Evolutionary conservation across 495 filamentous ascomycete genomes (phyloP), one percentile per base, ranked within the genome.

Genomic region (Neurospora sp.): DNA sequence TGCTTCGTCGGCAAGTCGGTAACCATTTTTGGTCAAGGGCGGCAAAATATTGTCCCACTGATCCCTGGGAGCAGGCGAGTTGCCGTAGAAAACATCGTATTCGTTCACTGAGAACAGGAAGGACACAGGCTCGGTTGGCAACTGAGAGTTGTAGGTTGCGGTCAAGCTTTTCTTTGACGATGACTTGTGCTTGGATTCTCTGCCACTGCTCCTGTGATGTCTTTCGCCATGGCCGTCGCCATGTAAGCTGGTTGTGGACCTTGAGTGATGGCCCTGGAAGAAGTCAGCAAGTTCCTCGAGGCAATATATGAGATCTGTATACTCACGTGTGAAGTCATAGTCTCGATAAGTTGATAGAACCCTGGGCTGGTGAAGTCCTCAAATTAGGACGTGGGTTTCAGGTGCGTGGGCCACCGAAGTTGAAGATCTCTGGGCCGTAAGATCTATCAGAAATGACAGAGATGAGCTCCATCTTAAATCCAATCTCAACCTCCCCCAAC

Each of bases 61-160:
- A 27, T 27, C 22, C 22, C 22, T 27, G 22, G 22, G 22, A 27
- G 22, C 22, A 27, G 22, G 22, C 22, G 22, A 27, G 22, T 27
- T 27, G 22, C 22, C 22, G 22, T 27, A 27, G 22, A 27, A 27
- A 27, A 27, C 22, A 27, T 27, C 1, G 1, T 27, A 27, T 27
- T 81, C 76, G 68, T 81, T 83, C 22, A 83, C 77, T 1, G 81
- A 71, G 35, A 83, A 83, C 1, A 83, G 74, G 69, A 83, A 83
- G 3, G 65, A 65, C 9, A 40, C 14, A 0, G 70, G 44, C 6
- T 31, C 44, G 14, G 20, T 22, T 22, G 20, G 20, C 20, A 22
- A 22, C 20, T 22, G 20, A 22, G 20, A 22, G 20, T 22, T 22
- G 20, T 22, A 22, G 20, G 20, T 22, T 22, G 20, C 20, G 20